These are phyloP conservation scores for Penicillium sp. DNA, from an alignment of 2,329 filamentous ascomycete species.

Conservation along the genomic window DNA sequence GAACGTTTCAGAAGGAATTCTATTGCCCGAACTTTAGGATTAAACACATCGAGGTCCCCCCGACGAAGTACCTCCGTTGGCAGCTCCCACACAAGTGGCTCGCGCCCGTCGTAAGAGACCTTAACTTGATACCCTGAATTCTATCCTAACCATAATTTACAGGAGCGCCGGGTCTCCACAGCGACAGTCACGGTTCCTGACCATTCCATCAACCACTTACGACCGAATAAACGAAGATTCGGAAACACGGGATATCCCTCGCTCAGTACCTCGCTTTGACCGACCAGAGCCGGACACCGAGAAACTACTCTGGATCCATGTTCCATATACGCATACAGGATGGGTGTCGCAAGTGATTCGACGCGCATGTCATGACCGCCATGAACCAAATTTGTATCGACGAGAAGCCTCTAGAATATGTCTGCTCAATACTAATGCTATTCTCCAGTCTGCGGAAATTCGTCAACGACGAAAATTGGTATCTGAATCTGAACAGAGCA, in stretches of 20 bases:
- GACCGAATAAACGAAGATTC: constrained; percentile 25
- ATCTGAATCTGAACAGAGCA: constrained; percentile 34
- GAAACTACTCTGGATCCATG: constrained; percentile 36
- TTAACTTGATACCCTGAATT: not conserved
- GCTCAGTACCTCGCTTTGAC: constrained; percentile 30
- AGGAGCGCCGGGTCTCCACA: constrained; percentile 17
- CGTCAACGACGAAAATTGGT: constrained; percentile 38
- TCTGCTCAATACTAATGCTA: not conserved
- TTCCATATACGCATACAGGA: constrained; percentile 31
- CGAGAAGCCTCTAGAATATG: not conserved
- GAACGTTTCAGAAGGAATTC: constrained; percentile 6
- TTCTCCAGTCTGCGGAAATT: constrained; percentile 40
- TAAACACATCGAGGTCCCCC: constrained; percentile 10
- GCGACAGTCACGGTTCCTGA: constrained; percentile 23
- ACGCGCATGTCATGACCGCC: constrained; percentile 24
- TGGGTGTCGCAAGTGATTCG: constrained; percentile 24
- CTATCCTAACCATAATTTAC: not conserved
- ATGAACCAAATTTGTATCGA: constrained; percentile 23
- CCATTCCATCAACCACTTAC: constrained; percentile 23
- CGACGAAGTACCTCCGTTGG: constrained; percentile 14
- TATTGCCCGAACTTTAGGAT: constrained; percentile 11
- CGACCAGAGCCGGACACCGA: constrained; percentile 33
- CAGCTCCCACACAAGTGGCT: constrained; percentile 17
- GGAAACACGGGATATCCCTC: constrained; percentile 24
- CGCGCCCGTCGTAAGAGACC: constrained; percentile 17